Evolutionary conservation across 768 basidiomycete genomes (phyloP).

Genomic region (Mycena belliarum): DNA sequence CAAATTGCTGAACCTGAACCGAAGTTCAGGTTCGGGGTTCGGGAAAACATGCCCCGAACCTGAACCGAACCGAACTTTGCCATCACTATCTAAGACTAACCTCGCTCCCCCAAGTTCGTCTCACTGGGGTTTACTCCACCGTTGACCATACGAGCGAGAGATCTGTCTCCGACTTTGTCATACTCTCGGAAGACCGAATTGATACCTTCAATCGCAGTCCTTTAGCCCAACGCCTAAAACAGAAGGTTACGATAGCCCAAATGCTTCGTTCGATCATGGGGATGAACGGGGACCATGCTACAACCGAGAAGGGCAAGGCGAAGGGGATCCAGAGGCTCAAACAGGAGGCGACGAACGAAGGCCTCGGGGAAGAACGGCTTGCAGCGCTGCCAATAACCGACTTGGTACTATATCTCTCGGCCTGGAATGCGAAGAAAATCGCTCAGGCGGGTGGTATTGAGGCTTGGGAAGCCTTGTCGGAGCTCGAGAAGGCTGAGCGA

Average conservation of each 20-base stretch:
- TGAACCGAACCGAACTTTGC: too few relatives aligned
- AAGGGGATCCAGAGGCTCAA: slow-evolving; percentile 21
- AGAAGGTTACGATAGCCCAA: not conserved
- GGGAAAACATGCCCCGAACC: too few relatives aligned
- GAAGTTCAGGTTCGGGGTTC: too few relatives aligned
- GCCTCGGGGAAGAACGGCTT: slow-evolving; percentile 22
- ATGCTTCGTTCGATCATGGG: slow-evolving; percentile 10
- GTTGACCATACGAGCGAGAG: not conserved
- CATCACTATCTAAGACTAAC: too few relatives aligned
- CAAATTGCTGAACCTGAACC: too few relatives aligned
- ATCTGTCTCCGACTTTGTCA: not conserved
- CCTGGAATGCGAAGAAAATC: slow-evolving; percentile 25
- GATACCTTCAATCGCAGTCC: slow-evolving; percentile 2
- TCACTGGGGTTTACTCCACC: slow-evolving; percentile 1
- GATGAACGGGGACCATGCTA: slow-evolving; percentile 31
- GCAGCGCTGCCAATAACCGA: slow-evolving; percentile 9
- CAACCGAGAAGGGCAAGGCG: slow-evolving; percentile 23
- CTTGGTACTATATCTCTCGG: slow-evolving; percentile 20
- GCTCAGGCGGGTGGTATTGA: slow-evolving; percentile 27
- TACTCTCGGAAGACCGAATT: not conserved
- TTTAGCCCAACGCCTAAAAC: not conserved
- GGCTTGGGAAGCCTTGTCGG: slow-evolving; percentile 25
- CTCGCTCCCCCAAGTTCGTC: not conserved
- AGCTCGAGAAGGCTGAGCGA: slow-evolving; percentile 20
- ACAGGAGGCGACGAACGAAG: slow-evolving; percentile 4